Evolutionary conservation across 345 rosid species (phyloP).

Genomic region (Lepidium africanum): DNA sequence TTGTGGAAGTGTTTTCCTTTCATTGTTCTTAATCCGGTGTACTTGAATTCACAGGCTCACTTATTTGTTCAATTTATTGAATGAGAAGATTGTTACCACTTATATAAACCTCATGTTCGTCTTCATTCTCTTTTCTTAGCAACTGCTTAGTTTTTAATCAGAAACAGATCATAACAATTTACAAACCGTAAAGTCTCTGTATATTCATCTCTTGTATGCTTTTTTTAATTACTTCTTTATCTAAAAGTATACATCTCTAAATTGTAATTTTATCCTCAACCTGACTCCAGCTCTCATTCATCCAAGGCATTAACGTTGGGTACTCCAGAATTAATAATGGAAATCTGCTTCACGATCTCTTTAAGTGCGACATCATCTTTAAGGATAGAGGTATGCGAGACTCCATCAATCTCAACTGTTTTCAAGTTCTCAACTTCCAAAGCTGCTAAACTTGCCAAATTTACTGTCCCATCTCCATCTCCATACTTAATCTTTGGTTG

Average conservation of each 20-base stretch:
- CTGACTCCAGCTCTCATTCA: not conserved
- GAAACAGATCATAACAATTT: no score
- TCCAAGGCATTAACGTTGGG: not conserved
- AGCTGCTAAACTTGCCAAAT: slow-evolving; percentile 56
- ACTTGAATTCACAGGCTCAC: slow-evolving; percentile 5
- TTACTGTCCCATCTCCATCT: slow-evolving; percentile 89
- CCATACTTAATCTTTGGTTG: slow-evolving; percentile 61
- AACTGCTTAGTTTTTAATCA: no score
- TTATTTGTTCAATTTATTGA: slow-evolving; percentile 16
- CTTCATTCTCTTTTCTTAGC: no score
- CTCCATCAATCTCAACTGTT: slow-evolving; percentile 34
- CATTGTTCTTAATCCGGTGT: slow-evolving; percentile 6
- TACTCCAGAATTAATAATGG: slow-evolving; percentile 34
- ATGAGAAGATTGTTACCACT: slow-evolving; percentile 12
- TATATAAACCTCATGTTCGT: no score
- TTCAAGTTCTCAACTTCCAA: slow-evolving; percentile 45
- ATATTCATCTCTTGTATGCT: not conserved
- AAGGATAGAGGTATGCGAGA: slow-evolving; percentile 59
- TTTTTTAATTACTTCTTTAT: not conserved
- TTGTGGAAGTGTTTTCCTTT: slow-evolving; percentile 11
- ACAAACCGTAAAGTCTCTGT: not conserved
- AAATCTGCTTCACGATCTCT: slow-evolving; percentile 39
- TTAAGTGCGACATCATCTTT: slow-evolving; percentile 39
- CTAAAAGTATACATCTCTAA: not conserved
- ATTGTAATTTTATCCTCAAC: not conserved